Evolutionary conservation across 228 moss, liverwort and hornwort genomes (phyloP), one percentile per base, ranked within the genome.

Genomic region (Sphagnum magellanicum): DNA sequence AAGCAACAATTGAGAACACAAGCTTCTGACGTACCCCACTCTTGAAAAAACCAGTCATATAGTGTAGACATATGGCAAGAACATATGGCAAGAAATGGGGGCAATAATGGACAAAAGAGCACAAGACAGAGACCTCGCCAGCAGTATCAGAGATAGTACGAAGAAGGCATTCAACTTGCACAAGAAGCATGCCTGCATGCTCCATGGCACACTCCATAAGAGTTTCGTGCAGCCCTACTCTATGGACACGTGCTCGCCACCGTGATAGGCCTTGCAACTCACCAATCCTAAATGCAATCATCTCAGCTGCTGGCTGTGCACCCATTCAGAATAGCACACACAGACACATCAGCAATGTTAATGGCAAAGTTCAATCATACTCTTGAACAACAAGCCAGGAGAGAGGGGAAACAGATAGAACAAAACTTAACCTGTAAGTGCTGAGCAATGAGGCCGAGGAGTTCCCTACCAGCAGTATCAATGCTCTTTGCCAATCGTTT

Each of bases 251-350:
- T 50, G 84, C 77, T 62, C 88, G 81, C 90, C 91, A 98, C 74
- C 98, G 78, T 59, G 98, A 90, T 52, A 98, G 80, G 47, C 93
- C 98, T 59, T 82, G 78, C 73, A 98, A 68, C 73, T 98, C 98
- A 53, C 98, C 98, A 63, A 98, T 69, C 76, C 93, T 84, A 70
- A 98, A 98, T 63, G 87, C 89, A 76, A 92, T 84, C 10, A 94
- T 86, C 83, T 98, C 98, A 69, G 90, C 98, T 76, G 98, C 90
- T 68, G 91, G 98, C 98, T 98, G 87, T 70, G 82, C 71, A 80
- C 55, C 55, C 55, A 55, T 55, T 8, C 55, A 8, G 55, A 55
- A 8, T 12, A 55, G 8, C 55, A 8, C 55, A 55, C 55, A 55
- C 55, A 55, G 8, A 55, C 9, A 53, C 55, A 55, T 0, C 5